A percentile compares a stretch with the other conserved stretches of the same genome.
phyloP scores from a whole-genome alignment of 495 filamentous ascomycete species.

The Talaromyces stipitatus region DNA sequence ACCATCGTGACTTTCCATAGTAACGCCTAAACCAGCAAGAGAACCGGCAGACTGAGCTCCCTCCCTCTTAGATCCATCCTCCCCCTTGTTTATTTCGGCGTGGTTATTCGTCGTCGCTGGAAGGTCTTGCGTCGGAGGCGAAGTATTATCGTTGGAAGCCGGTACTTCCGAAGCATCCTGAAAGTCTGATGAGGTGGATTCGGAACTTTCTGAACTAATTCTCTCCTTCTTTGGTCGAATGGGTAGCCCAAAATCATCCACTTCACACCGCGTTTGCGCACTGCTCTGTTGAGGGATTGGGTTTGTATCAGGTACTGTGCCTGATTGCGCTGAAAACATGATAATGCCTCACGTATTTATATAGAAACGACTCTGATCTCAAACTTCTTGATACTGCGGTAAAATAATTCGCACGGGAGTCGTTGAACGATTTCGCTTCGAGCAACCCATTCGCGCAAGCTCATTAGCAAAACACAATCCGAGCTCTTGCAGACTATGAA shows the following conservation, averaged over 20 bases:
- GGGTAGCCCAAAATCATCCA: constrained; percentile 42
- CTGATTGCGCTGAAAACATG: neutral
- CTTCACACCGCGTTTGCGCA: constrained; percentile 5
- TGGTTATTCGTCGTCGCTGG: constrained; percentile 6
- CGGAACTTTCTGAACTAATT: constrained; percentile 9
- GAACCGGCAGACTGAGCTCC: constrained; percentile 6
- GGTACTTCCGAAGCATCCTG: constrained; percentile 14
- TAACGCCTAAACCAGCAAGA: neutral
- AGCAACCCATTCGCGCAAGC: constrained; percentile 1
- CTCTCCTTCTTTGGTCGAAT: constrained; percentile 25
- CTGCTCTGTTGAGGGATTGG: neutral
- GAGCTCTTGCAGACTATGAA: neutral
- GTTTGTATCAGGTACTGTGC: neutral
- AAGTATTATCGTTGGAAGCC: neutral
- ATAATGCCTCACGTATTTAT: neutral
- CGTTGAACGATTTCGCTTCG: neutral
- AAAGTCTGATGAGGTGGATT: constrained; percentile 12
- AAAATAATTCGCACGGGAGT: neutral
- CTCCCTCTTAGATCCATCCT: constrained; percentile 1
- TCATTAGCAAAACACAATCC: neutral
- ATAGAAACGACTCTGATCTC: neutral
- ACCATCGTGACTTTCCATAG: neutral
- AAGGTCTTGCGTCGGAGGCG: neutral
- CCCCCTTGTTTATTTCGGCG: neutral
- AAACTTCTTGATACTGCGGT: neutral